These are phyloP conservation scores for Penicillium sp. DNA, from an alignment of 2,329 filamentous ascomycete species.

Conservation along the genomic window DNA sequence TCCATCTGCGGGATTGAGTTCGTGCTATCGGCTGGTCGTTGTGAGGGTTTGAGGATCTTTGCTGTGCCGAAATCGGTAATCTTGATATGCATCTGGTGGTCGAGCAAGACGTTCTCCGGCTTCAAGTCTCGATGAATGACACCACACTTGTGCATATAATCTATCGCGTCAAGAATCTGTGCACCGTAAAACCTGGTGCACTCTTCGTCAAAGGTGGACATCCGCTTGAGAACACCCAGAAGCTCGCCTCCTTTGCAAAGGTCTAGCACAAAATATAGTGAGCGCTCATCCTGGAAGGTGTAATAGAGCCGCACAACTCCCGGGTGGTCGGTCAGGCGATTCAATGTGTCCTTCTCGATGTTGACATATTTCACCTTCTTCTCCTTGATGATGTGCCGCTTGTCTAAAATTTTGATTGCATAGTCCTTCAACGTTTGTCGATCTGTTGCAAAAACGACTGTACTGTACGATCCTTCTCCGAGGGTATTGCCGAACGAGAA, in stretches of 20 bases:
- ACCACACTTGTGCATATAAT: slow-evolving; percentile 95
- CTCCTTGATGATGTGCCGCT: slow-evolving; percentile 98
- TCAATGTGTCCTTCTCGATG: slow-evolving; percentile 97
- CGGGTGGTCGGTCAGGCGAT: slow-evolving; percentile 92
- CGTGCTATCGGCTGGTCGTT: slow-evolving; percentile 48
- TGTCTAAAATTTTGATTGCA: slow-evolving; percentile 96
- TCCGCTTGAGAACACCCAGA: slow-evolving; percentile 88
- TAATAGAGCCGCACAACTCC: slow-evolving; percentile 97
- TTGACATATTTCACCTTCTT: slow-evolving; percentile 99
- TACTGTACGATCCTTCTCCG: slow-evolving; percentile 97
- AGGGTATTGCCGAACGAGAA: slow-evolving; percentile 90
- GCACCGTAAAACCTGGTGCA: slow-evolving; percentile 93
- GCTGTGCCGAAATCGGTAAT: slow-evolving; percentile 98
- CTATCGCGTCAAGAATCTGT: slow-evolving; percentile 92
- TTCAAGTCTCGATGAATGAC: slow-evolving; percentile 97
- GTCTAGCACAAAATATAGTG: slow-evolving; percentile 94
- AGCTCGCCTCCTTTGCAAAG: slow-evolving; percentile 90
- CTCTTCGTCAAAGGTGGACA: slow-evolving; percentile 90
- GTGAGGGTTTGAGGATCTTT: slow-evolving; percentile 71
- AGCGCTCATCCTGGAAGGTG: slow-evolving; percentile 96
- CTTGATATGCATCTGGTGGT: slow-evolving; percentile 96
- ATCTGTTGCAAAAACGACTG: slow-evolving; percentile 88
- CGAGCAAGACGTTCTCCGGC: slow-evolving; percentile 92
- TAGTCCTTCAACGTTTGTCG: slow-evolving; percentile 94
- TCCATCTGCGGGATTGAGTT: slow-evolving; percentile 49